Percentiles rank a stretch among this genome's conserved stretches.
phyloP scores from a whole-genome alignment of 1,284 basidiomycete species.

The Ceratobasidium sp. region DNA sequence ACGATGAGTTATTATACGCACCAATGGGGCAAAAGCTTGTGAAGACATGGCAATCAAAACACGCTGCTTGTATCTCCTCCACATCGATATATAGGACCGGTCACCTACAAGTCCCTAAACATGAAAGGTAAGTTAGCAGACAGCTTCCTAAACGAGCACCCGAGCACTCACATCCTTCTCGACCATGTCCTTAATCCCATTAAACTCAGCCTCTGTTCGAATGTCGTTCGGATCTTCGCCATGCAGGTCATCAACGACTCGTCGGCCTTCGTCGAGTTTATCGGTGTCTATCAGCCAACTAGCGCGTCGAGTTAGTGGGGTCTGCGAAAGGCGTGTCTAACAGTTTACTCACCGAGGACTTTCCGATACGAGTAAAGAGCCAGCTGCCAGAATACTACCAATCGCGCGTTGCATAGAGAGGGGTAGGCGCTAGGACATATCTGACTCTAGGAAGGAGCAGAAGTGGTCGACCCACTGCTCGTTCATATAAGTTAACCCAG shows the following conservation, averaged over 20 bases:
- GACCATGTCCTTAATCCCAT: slow-evolving; percentile 93
- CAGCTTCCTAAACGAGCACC: background rate
- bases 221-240: slow-evolving; percentile 83
- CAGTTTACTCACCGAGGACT: slow-evolving; percentile 76
- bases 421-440: slow-evolving; percentile 86
- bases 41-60: slow-evolving; percentile 98
- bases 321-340: slow-evolving; percentile 38
- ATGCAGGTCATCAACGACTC: slow-evolving; percentile 90
- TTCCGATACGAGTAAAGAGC: slow-evolving; percentile 91
- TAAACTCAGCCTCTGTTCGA: slow-evolving; percentile 85
- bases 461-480: slow-evolving; percentile 93
- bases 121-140: background rate
- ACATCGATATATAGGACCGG: slow-evolving; percentile 87
- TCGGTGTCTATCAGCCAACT: slow-evolving; percentile 95
- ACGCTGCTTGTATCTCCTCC: slow-evolving; percentile 87
- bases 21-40: slow-evolving; percentile 95
- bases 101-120: slow-evolving; percentile 79
- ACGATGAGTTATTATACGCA: slow-evolving; percentile 58
- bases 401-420: slow-evolving; percentile 91
- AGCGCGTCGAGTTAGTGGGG: background rate
- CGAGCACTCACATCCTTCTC: slow-evolving; percentile 75
- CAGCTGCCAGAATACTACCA: slow-evolving; percentile 83
- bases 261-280: slow-evolving; percentile 86
- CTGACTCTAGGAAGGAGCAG: slow-evolving; percentile 86
- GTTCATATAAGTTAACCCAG: background rate